These are phyloP conservation scores for Phytopythium delawarense DNA, from an alignment of 352 stramenopile species.

Conservation along the genomic window DNA sequence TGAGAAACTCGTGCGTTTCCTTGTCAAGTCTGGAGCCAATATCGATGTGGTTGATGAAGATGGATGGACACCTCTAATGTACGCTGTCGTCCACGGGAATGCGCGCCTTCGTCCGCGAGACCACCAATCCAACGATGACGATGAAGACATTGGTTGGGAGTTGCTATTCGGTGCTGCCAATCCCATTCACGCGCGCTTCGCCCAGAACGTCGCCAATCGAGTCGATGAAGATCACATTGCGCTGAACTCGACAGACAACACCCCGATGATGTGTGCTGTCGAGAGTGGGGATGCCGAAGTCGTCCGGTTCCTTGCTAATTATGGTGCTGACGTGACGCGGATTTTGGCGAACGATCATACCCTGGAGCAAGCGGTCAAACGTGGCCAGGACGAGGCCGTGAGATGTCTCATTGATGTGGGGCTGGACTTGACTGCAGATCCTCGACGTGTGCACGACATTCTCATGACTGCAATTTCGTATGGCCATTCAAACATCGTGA, in stretches of 20 bases:
- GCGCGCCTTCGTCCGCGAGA: not conserved
- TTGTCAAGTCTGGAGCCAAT: not conserved
- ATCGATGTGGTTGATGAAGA: not conserved
- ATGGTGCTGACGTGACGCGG: not conserved
- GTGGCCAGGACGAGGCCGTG: not conserved
- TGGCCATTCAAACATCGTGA: not conserved
- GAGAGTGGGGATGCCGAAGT: not conserved
- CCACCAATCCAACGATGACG: not conserved
- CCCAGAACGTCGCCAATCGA: too few relatives aligned
- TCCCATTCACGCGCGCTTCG: not conserved
- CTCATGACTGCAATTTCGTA: not conserved
- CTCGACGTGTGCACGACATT: not conserved
- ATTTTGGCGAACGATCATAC: too few relatives aligned
- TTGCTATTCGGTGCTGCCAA: not conserved
- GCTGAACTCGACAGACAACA: too few relatives aligned
- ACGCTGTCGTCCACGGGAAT: not conserved
- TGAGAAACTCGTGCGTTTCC: not conserved
- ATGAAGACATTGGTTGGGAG: not conserved
- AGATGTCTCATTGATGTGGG: not conserved
- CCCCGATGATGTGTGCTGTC: not conserved
- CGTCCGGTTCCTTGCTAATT: not conserved
- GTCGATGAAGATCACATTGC: too few relatives aligned
- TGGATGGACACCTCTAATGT: not conserved
- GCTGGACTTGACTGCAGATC: not conserved
- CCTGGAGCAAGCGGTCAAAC: not conserved